A percentile compares a stretch with the other conserved stretches of the same genome.
These are phyloP conservation scores for Pestalotiopsis fici DNA, from an alignment of 2,329 filamentous ascomycete species.

Conservation along the genomic window DNA sequence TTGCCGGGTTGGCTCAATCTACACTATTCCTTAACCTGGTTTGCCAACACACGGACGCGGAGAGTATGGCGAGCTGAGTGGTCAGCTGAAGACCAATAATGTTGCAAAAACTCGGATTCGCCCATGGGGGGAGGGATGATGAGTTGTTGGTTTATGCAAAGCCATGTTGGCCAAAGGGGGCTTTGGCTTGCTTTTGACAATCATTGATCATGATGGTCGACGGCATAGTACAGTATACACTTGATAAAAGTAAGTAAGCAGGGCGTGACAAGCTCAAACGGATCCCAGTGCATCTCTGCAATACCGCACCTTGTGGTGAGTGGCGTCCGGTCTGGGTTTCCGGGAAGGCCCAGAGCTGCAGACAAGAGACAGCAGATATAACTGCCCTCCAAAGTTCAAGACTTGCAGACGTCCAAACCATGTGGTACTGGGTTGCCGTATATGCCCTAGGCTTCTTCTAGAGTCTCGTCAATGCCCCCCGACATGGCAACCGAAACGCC, in stretches of 20 bases:
- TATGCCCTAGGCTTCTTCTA: too few relatives aligned
- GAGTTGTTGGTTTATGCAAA: neutral
- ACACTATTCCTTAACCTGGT: neutral
- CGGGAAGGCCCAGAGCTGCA: neutral
- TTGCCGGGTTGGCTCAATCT: neutral
- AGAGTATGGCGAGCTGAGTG: neutral
- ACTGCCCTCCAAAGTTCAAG: neutral
- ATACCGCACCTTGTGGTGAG: neutral
- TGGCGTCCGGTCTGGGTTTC: neutral
- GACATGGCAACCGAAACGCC: neutral
- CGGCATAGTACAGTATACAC: neutral
- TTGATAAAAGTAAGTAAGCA: neutral
- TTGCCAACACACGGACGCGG: neutral
- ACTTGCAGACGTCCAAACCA: neutral
- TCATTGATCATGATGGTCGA: neutral
- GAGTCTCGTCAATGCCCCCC: neutral
- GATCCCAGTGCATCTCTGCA: neutral
- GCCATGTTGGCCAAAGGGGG: neutral
- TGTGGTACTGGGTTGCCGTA: neutral
- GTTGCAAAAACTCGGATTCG: neutral
- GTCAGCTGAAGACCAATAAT: neutral
- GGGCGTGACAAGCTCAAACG: neutral
- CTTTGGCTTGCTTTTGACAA: neutral
- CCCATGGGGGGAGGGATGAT: neutral
- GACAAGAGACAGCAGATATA: neutral